Conservation (phyloP, 768 basidiomycete genomes). For the Mycena crocata region DNA sequence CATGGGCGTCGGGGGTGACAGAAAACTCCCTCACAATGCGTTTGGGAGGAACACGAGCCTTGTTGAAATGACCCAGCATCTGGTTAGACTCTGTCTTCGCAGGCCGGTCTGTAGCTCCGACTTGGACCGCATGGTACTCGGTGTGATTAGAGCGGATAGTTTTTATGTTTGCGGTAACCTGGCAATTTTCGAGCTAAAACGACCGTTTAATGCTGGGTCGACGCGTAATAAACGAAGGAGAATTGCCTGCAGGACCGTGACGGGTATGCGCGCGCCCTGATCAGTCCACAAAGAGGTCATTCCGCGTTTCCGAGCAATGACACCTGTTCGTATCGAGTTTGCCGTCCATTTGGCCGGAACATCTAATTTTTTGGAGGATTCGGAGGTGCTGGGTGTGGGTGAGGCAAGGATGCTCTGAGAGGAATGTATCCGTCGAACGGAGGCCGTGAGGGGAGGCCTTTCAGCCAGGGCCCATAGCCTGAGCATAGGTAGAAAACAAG, state of each 20-base stretch:
- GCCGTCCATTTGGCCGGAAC: slow-evolving; percentile 80
- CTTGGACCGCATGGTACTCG: slow-evolving; percentile 92
- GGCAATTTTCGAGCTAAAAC: slow-evolving; percentile 84
- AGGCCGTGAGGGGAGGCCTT: slow-evolving; percentile 47
- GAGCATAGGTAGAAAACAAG: slow-evolving; percentile 57
- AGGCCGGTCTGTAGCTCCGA: slow-evolving; percentile 84
- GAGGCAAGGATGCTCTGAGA: slow-evolving; percentile 48
- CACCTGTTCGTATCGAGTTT: slow-evolving; percentile 86
- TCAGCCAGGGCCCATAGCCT: slow-evolving; percentile 60
- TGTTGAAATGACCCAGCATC: slow-evolving; percentile 91
- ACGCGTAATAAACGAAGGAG: slow-evolving; percentile 34
- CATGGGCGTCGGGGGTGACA: slow-evolving; percentile 88
- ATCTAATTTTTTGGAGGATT: slow-evolving; percentile 38
- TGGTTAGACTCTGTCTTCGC: slow-evolving; percentile 78
- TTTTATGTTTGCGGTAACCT: slow-evolving; percentile 85
- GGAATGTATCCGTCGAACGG: slow-evolving; percentile 56
- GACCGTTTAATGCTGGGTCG: slow-evolving; percentile 4
- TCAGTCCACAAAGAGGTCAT: slow-evolving; percentile 96
- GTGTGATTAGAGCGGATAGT: slow-evolving; percentile 73
- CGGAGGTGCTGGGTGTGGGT: slow-evolving; percentile 46
- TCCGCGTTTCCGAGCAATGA: slow-evolving; percentile 95
- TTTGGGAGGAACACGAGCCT: slow-evolving; percentile 86
- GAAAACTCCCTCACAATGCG: slow-evolving; percentile 89
- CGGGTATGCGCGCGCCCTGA: slow-evolving; percentile 87
- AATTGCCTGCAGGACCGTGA: slow-evolving; percentile 91